A percentile compares a stretch with the other conserved stretches of the same genome.
phyloP scores from a whole-genome alignment of 768 basidiomycete species.

The Trametes cubensis region DNA sequence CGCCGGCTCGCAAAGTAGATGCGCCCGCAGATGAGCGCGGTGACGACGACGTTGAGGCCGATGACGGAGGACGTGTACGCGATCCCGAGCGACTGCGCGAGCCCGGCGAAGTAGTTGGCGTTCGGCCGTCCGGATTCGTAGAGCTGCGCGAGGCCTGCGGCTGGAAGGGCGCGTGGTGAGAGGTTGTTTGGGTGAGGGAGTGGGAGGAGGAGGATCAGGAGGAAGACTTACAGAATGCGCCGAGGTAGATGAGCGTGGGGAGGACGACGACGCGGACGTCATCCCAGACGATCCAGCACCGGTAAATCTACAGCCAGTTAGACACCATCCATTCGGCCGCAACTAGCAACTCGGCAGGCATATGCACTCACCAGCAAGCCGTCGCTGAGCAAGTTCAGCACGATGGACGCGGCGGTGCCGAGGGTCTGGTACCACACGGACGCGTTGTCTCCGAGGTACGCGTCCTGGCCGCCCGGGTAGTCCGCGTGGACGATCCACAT shows the following conservation, averaged over 20 bases:
- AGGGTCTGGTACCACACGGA: conserved; percentile 37
- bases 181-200: too few relatives aligned
- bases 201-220: too few relatives aligned
- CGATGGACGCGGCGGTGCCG: conserved; percentile 26
- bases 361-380: conserved; percentile 39
- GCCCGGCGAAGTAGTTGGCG: conserved; percentile 6
- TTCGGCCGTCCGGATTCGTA: conserved; percentile 8
- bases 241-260: conserved; percentile 12
- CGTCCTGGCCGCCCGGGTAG: conserved; percentile 40
- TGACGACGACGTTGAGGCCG: conserved; percentile 18
- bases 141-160: conserved; percentile 14
- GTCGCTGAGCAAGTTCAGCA: conserved; percentile 42
- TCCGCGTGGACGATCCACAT: conserved; percentile 40
- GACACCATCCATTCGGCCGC: too few relatives aligned
- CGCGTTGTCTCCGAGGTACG: conserved; percentile 35
- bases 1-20: conserved; percentile 4
- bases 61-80: conserved; percentile 14
- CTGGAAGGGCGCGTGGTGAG: neutral
- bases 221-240: conserved; percentile 2
- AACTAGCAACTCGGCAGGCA: too few relatives aligned
- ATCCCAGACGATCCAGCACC: conserved; percentile 7
- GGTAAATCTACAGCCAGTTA: conserved; percentile 5
- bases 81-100: conserved; percentile 4
- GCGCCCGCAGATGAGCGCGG: conserved; percentile 22
- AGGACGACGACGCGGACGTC: conserved; percentile 4